Conservation (phyloP, 495 filamentous ascomycete genomes). For the Xylaria curta region DNA sequence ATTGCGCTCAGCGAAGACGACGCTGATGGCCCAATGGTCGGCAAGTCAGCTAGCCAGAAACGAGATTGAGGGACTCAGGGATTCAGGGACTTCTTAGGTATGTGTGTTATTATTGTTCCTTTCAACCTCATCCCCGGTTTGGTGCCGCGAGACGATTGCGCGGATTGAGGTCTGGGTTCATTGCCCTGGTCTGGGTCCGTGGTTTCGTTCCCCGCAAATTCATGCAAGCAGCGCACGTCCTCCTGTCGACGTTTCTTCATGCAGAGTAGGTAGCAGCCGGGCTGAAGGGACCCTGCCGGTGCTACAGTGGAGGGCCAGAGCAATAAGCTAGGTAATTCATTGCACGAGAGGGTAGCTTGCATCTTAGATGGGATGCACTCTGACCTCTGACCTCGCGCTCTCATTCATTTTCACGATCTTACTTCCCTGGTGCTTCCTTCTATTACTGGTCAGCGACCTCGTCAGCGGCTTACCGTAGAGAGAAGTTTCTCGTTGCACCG, state of each 20-base stretch:
- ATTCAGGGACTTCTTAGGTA: too few relatives aligned
- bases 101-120: constrained; percentile 15
- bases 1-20: constrained; percentile 27
- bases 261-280: constrained; percentile 29
- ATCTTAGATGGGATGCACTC: constrained; percentile 29
- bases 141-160: constrained; percentile 13
- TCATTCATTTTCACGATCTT: constrained; percentile 21
- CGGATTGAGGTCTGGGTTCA: constrained; percentile 29
- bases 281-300: constrained; percentile 28
- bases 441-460: constrained; percentile 6
- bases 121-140: constrained; percentile 2
- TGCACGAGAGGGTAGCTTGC: constrained; percentile 31
- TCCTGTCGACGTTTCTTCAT: constrained; percentile 39
- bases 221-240: constrained; percentile 41
- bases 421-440: constrained; percentile 9
- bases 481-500: neutral
- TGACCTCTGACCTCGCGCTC: constrained; percentile 10
- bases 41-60: constrained; percentile 20
- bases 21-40: constrained; percentile 17
- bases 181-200: constrained; percentile 26
- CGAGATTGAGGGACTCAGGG: constrained; percentile 2
- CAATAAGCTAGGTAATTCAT: constrained; percentile 22
- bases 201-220: constrained; percentile 42
- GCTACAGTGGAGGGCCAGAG: constrained; percentile 16
- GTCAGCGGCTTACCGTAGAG: neutral